Evolutionary conservation across 2,329 filamentous ascomycete species (phyloP).

Genomic region (Leptographium galeiforme): DNA sequence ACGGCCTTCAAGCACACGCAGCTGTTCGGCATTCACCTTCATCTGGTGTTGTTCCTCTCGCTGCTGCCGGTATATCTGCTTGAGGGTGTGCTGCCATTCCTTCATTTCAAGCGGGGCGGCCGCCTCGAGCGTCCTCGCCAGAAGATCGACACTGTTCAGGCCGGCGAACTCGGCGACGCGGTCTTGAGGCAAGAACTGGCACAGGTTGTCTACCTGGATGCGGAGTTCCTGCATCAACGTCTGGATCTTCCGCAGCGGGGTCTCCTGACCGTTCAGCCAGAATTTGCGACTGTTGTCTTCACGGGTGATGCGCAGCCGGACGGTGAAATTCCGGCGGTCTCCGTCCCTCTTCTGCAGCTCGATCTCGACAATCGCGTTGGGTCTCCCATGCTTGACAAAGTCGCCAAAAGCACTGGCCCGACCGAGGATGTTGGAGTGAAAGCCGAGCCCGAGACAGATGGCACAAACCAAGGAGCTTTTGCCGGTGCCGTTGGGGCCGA

Average conservation of each 20-base stretch:
- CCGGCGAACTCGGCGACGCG: constrained; percentile 88
- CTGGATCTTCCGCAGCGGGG: constrained; percentile 50
- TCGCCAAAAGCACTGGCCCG: constrained; percentile 74
- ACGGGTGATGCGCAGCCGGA: constrained; percentile 63
- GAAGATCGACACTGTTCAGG: constrained; percentile 65
- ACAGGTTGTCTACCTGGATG: constrained; percentile 95
- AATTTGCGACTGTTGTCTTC: constrained; percentile 76
- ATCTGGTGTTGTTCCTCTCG: constrained; percentile 48
- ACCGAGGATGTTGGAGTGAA: constrained; percentile 67
- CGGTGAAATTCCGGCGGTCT: constrained; percentile 52
- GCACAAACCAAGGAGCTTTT: constrained; percentile 97
- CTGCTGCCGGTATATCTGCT: constrained; percentile 54
- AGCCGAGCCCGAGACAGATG: constrained; percentile 86
- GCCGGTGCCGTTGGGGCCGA: constrained; percentile 95
- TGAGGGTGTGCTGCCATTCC: constrained; percentile 63
- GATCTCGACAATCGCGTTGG: constrained; percentile 73
- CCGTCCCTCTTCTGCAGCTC: constrained; percentile 59
- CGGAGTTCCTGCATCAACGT: constrained; percentile 56
- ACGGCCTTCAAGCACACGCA: constrained; percentile 56
- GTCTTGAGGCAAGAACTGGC: constrained; percentile 93
- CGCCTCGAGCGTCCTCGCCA: constrained; percentile 77
- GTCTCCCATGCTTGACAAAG: constrained; percentile 82
- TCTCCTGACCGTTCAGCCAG: constrained; percentile 55
- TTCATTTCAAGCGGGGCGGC: constrained; percentile 74
- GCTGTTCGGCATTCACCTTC: constrained; percentile 43